Evolutionary conservation across 257 asterid genomes (phyloP), one percentile per base, ranked within the genome.

Genomic region (Petunia axillaris): DNA sequence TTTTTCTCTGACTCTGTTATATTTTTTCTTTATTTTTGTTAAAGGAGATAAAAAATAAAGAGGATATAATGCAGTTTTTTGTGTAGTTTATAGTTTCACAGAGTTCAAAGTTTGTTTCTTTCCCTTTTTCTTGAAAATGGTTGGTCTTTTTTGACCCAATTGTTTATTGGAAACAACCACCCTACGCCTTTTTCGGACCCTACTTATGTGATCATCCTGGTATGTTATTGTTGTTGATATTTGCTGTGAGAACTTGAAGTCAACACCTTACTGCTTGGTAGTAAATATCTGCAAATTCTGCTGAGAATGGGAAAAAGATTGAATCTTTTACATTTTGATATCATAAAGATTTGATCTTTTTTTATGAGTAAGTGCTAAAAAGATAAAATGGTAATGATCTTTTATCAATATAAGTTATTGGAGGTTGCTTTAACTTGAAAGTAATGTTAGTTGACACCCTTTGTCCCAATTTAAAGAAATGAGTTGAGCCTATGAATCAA

Each of bases 1-100:
- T 25, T 58, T 55, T 60, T 75, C 52, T 81, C 15, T 76, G 52
- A 15, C n/a, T 52, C 3, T 70, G 44, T 64, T n/a, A 64, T 78
- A 7, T 53, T 2, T 55, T 3, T 48, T 70, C 52, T 14, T 54
- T 54, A 44, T 52, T 36, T 65, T 1, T 38, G 37, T 7, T 66
- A 59, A 10, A 16, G 25, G 25, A 25, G 25, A 25, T 25, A 25
- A 25, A 25, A 25, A 25, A 25, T 25, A 25, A 25, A 25, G 25
- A 25, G 25, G 25, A 52, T 79, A 60, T 25, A 59, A 70, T 53
- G 46, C 7, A 6, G 59, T 43, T 1, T 11, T 64, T 41, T 4
- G 37, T 76, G 5, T 1, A 37, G 5, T 15, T 44, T 79, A 5
- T 73, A n/a, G n/a, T 41, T 48, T 63, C 4, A 37, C 2, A 7